These are phyloP conservation scores for Elymus sibiricus DNA, from an alignment of 176 grass and related monocot genomes.

Conservation along the genomic window DNA sequence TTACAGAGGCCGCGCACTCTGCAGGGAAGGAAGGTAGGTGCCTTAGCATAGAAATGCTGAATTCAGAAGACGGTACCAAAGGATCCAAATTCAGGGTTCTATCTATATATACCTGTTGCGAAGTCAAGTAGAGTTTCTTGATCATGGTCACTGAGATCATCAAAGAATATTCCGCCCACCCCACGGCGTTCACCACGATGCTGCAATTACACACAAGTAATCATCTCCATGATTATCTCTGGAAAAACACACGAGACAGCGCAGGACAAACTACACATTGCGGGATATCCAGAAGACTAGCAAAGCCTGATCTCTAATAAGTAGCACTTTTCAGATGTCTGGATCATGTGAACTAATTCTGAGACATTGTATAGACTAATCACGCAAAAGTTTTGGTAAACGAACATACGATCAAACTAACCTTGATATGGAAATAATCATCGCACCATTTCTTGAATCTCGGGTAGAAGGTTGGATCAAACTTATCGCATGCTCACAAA, in stretches of 20 bases:
- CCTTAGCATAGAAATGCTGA: neutral
- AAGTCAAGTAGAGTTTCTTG: conserved; percentile 69
- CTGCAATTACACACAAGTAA: conserved; percentile 36
- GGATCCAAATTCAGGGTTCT: neutral
- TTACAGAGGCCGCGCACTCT: conserved; percentile 60
- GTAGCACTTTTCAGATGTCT: neutral
- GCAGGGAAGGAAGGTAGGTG: neutral
- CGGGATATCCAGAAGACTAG: neutral
- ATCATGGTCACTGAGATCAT: conserved; percentile 64
- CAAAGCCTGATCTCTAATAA: neutral
- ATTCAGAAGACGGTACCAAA: neutral
- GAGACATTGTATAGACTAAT: neutral
- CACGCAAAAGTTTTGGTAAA: neutral
- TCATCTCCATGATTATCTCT: neutral
- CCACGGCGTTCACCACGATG: conserved; percentile 66
- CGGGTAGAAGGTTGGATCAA: conserved; percentile 68
- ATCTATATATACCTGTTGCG: conserved; percentile 35
- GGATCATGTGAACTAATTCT: neutral
- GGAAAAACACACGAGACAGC: neutral
- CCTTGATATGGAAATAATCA: conserved; percentile 79
- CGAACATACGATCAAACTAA: neutral
- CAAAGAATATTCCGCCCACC: conserved; percentile 81
- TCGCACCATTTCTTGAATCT: conserved; percentile 86
- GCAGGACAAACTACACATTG: neutral
- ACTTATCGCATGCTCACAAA: conserved; percentile 62